Conservation (phyloP, 495 filamentous ascomycete genomes). For the Trichoderma parareesei region DNA sequence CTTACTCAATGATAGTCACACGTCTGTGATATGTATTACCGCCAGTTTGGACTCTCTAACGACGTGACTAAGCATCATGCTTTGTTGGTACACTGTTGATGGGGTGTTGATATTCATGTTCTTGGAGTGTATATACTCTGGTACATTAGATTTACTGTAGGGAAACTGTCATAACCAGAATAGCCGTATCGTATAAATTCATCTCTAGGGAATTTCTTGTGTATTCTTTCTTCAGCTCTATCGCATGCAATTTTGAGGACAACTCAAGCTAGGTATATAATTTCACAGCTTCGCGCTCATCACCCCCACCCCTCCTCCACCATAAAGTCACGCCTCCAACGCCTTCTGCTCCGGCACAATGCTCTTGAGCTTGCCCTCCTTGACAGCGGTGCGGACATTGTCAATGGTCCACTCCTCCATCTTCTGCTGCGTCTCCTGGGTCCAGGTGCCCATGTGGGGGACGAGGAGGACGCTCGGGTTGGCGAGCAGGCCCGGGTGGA, state of each 20-base stretch:
- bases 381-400: constrained; percentile 57
- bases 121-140: too few relatives aligned
- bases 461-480: constrained; percentile 65
- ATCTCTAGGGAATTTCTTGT: background rate
- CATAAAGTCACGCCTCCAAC: constrained; percentile 15
- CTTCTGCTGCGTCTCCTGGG: constrained; percentile 54
- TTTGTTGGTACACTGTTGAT: background rate
- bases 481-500: constrained; percentile 61
- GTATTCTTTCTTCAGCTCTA: background rate
- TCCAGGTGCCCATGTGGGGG: constrained; percentile 73
- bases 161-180: too few relatives aligned
- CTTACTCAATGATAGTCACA: background rate
- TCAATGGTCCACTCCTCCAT: constrained; percentile 71
- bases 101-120: too few relatives aligned
- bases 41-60: too few relatives aligned
- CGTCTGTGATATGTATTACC: background rate
- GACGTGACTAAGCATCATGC: background rate
- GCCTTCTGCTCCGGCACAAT: constrained; percentile 61
- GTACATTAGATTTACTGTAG: too few relatives aligned
- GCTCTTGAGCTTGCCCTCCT: constrained; percentile 56
- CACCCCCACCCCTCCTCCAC: background rate
- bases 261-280: background rate
- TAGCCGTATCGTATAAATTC: too few relatives aligned
- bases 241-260: background rate
- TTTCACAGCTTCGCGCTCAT: background rate